Percentiles rank a stretch among this genome's conserved stretches.
phyloP scores from a whole-genome alignment of 805 yeast genomes.

The Pichia cabralensis region DNA sequence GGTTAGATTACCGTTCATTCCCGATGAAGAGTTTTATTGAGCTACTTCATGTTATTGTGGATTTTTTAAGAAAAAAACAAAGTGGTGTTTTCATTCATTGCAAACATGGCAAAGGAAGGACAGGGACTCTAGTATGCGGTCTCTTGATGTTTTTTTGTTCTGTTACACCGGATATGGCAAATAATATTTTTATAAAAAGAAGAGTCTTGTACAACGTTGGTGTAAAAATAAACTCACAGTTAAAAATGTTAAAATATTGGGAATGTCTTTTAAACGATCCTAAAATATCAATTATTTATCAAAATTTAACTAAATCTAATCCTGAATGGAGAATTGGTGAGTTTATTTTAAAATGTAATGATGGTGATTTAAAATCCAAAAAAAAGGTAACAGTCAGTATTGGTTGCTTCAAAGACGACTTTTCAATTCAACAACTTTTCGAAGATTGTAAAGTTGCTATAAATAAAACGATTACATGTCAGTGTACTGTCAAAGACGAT shows the following conservation, averaged over 20 bases:
- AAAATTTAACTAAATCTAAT: too few relatives aligned
- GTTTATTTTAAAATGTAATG: too few relatives aligned
- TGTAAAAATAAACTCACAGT: constrained; percentile 62
- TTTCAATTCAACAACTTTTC: too few relatives aligned
- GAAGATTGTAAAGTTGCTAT: too few relatives aligned
- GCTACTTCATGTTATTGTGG: constrained; percentile 35
- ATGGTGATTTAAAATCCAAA: too few relatives aligned
- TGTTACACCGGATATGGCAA: constrained; percentile 35
- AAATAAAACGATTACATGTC: too few relatives aligned
- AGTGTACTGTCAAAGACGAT: too few relatives aligned
- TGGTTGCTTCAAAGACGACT: too few relatives aligned
- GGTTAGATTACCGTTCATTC: constrained; percentile 74
- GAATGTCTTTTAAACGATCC: constrained; percentile 8
- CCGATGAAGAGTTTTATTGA: constrained; percentile 42
- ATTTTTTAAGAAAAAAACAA: constrained; percentile 30
- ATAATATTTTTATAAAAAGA: constrained; percentile 39
- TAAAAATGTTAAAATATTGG: constrained; percentile 53
- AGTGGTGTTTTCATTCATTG: constrained; percentile 65
- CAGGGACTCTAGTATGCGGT: constrained; percentile 69
- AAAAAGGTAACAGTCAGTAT: too few relatives aligned
- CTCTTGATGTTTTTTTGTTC: constrained; percentile 45
- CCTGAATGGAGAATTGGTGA: too few relatives aligned
- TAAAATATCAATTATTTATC: too few relatives aligned
- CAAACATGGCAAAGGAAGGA: constrained; percentile 85
- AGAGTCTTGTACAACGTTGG: constrained; percentile 55